Conservation (phyloP, 441 rosid genomes). For the Biscutella laevigata region DNA sequence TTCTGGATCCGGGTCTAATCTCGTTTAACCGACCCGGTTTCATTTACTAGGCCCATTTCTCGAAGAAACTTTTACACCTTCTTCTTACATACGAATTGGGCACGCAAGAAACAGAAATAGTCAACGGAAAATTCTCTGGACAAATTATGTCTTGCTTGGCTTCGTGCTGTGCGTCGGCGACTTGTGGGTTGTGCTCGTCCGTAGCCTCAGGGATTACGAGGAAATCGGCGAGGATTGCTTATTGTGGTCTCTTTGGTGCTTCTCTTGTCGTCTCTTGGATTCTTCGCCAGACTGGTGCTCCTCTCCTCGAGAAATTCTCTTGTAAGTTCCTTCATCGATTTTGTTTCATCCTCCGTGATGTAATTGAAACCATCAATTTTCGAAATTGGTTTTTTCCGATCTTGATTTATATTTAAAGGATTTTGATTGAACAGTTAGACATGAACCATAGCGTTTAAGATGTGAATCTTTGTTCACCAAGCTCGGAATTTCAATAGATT, state of each 20-base stretch:
- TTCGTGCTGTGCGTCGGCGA: slow-evolving; percentile 65
- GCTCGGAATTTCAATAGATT: background rate
- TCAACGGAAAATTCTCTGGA: too few species aligned
- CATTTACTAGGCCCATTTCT: too few species aligned
- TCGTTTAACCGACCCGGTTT: too few species aligned
- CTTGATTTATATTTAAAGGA: too few species aligned
- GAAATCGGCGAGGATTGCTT: slow-evolving; percentile 82
- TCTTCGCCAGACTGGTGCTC: slow-evolving; percentile 71
- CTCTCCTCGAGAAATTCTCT: slow-evolving; percentile 65
- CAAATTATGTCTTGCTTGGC: slow-evolving; percentile 66
- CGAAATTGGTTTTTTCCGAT: slow-evolving; percentile 12
- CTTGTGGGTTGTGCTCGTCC: slow-evolving; percentile 86
- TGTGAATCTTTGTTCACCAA: background rate
- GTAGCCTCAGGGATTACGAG: slow-evolving; percentile 77
- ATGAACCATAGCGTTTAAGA: too few species aligned
- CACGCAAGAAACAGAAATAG: too few species aligned
- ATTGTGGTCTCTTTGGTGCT: slow-evolving; percentile 89
- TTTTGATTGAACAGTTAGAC: too few species aligned
- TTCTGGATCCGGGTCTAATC: too few species aligned
- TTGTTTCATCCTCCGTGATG: background rate
- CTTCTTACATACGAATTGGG: too few species aligned
- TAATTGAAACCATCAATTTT: background rate
- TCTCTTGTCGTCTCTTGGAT: slow-evolving; percentile 86
- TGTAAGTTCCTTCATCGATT: slow-evolving; percentile 34
- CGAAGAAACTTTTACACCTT: too few species aligned